Percentiles rank a stretch among this genome's conserved stretches.
These are phyloP conservation scores for Priceomyces medius DNA, from an alignment of 805 yeast genomes.

Conservation along the genomic window DNA sequence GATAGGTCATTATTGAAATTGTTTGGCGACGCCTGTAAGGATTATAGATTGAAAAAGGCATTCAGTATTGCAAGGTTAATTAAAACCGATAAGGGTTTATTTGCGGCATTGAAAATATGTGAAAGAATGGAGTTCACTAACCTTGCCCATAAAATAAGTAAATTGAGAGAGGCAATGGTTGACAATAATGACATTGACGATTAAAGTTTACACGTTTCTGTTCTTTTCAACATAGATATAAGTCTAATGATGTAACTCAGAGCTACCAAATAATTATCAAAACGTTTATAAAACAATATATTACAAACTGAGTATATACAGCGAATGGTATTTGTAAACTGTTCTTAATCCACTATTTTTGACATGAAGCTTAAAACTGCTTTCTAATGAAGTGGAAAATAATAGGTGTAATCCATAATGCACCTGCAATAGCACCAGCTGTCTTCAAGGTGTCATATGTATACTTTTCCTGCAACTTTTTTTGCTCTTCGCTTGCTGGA, in stretches of 20 bases:
- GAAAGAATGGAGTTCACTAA: constrained; percentile 51
- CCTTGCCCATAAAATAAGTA: constrained; percentile 36
- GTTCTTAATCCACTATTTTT: neutral
- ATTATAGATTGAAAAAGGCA: constrained; percentile 63
- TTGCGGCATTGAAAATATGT: constrained; percentile 83
- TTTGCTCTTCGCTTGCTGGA: constrained; percentile 59
- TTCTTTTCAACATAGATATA: neutral
- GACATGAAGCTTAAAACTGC: constrained; percentile 32
- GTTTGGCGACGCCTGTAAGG: constrained; percentile 72
- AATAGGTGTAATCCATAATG: constrained; percentile 60
- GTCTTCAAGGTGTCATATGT: constrained; percentile 57
- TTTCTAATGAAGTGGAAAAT: constrained; percentile 53
- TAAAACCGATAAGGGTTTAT: constrained; percentile 73
- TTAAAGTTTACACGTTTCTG: neutral
- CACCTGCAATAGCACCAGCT: constrained; percentile 64
- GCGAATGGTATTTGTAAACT: neutral
- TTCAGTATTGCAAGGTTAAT: constrained; percentile 66
- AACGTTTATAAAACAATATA: constrained; percentile 4
- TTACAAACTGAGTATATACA: constrained; percentile 3
- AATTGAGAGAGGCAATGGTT: constrained; percentile 36
- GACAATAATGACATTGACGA: constrained; percentile 15
- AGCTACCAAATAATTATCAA: neutral
- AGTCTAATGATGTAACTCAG: neutral
- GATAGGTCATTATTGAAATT: constrained; percentile 79
- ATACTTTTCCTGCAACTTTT: constrained; percentile 61